Evolutionary conservation across 1,284 basidiomycete genomes (phyloP).

Genomic region (Entoloma clypeatum): DNA sequence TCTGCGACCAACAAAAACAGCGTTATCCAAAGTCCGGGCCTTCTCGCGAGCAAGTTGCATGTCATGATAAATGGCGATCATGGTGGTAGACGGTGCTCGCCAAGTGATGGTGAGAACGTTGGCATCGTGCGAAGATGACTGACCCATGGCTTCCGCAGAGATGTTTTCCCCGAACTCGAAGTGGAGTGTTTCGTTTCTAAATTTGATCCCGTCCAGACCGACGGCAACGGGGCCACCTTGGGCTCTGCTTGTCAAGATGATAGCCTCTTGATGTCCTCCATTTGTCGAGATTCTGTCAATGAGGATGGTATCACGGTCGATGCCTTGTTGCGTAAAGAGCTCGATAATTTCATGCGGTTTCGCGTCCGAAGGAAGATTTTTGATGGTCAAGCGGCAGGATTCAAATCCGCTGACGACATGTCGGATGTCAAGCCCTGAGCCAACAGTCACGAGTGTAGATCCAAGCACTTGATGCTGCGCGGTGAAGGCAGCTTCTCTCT

Average conservation of each 20-base stretch:
- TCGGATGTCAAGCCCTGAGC: slow-evolving; percentile 42
- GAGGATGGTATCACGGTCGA: slow-evolving; percentile 31
- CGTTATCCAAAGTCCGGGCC: slow-evolving; percentile 30
- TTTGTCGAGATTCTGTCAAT: slow-evolving; percentile 24
- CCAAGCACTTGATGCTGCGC: slow-evolving; percentile 41
- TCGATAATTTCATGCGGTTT: slow-evolving; percentile 34
- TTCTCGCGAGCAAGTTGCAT: slow-evolving; percentile 25
- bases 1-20: slow-evolving; percentile 30
- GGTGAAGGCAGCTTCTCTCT: slow-evolving; percentile 35
- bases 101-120: slow-evolving; percentile 42
- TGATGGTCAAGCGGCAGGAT: slow-evolving; percentile 40
- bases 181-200: slow-evolving; percentile 34
- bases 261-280: slow-evolving; percentile 31
- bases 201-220: slow-evolving; percentile 42
- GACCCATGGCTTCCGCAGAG: slow-evolving; percentile 37
- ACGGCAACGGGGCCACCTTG: slow-evolving; percentile 33
- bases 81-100: slow-evolving; percentile 35
- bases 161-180: slow-evolving; percentile 38
- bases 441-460: slow-evolving; percentile 43
- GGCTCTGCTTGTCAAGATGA: slow-evolving; percentile 35
- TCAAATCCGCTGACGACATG: slow-evolving; percentile 46
- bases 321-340: slow-evolving; percentile 37
- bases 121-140: slow-evolving; percentile 21
- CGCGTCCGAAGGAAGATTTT: slow-evolving; percentile 38
- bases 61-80: slow-evolving; percentile 34